These are phyloP conservation scores for Solanum pennellii DNA, from an alignment of 257 asterid species.

Conservation along the genomic window DNA sequence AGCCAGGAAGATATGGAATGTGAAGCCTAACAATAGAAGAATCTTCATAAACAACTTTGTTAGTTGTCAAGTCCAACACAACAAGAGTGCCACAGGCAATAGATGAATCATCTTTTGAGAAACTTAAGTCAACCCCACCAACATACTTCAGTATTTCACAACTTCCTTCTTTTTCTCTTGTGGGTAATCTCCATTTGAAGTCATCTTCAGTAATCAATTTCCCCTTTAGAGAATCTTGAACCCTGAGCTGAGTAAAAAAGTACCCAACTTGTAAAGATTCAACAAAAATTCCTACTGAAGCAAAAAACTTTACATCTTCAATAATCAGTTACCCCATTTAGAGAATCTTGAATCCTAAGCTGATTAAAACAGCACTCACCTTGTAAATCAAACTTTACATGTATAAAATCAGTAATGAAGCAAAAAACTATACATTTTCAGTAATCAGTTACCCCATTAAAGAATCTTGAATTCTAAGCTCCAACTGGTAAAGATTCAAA, in stretches of 20 bases:
- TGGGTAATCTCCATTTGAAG: slow-evolving; percentile 49
- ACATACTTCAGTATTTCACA: slow-evolving; percentile 36
- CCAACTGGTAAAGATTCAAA: too few species aligned
- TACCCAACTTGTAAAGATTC: too few species aligned
- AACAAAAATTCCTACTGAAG: neutral
- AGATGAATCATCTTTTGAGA: slow-evolving; percentile 57
- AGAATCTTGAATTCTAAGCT: too few species aligned
- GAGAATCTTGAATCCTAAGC: too few species aligned
- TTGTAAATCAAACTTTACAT: too few species aligned
- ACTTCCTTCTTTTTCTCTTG: slow-evolving; percentile 7
- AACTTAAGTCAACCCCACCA: slow-evolving; percentile 90
- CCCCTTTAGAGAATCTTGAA: slow-evolving; percentile 36
- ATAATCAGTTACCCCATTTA: too few species aligned
- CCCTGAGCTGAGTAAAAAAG: slow-evolving; percentile 14
- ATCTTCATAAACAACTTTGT: slow-evolving; percentile 57
- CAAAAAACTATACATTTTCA: too few species aligned
- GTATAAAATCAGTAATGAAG: too few species aligned
- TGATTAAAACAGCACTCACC: too few species aligned
- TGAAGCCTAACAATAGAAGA: slow-evolving; percentile 41
- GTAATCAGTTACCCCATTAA: too few species aligned
- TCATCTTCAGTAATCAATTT: slow-evolving; percentile 35
- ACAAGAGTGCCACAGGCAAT: slow-evolving; percentile 76
- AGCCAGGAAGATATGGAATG: slow-evolving; percentile 74
- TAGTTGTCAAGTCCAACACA: slow-evolving; percentile 50
- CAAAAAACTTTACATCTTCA: neutral